Conservation (phyloP, 495 filamentous ascomycete genomes). For the Neurospora sp. region DNA sequence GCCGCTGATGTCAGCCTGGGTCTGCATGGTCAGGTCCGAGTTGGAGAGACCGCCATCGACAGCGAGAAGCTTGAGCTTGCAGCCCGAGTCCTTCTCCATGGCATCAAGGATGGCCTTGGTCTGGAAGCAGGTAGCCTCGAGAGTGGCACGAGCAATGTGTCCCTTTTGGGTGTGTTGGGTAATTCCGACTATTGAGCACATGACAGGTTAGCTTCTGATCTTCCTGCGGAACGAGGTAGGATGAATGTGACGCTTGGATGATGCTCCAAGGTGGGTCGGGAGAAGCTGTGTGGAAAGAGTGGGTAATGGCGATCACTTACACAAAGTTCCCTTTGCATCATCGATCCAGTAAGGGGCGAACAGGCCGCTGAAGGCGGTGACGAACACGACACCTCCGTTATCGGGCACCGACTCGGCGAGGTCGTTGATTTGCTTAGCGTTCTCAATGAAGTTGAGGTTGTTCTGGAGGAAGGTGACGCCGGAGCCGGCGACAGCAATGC, state of each 20-base stretch:
- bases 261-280: neutral
- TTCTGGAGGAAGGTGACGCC: constrained; percentile 86
- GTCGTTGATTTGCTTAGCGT: constrained; percentile 72
- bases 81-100: constrained; percentile 84
- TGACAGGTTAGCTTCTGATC: neutral
- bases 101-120: constrained; percentile 90
- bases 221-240: neutral
- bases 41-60: constrained; percentile 95
- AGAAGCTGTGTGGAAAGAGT: neutral
- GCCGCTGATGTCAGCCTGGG: constrained; percentile 81
- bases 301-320: constrained; percentile 35
- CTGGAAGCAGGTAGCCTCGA: constrained; percentile 93
- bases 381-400: constrained; percentile 86
- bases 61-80: constrained; percentile 64
- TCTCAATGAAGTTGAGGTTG: constrained; percentile 74
- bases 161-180: constrained; percentile 84
- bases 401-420: constrained; percentile 76
- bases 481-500: constrained; percentile 82
- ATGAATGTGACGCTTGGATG: constrained; percentile 1
- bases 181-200: constrained; percentile 53
- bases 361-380: constrained; percentile 90
- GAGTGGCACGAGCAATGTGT: constrained; percentile 87
- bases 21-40: constrained; percentile 93
- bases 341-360: constrained; percentile 99
- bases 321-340: constrained; percentile 84